Conservation (phyloP, 2,329 filamentous ascomycete species). For the Ambrosiella cleistominuta region DNA sequence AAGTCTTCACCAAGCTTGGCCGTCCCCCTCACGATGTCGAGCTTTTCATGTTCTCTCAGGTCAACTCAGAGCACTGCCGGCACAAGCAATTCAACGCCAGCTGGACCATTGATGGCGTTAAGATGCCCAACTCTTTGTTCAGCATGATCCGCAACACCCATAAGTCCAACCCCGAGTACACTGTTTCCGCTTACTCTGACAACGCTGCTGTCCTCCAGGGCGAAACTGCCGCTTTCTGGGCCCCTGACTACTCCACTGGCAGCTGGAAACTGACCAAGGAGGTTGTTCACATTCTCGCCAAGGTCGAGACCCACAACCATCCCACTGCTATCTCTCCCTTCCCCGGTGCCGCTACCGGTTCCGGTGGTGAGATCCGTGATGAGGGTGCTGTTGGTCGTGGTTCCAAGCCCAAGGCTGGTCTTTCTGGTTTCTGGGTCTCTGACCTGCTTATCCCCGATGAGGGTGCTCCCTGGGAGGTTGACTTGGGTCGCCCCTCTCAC, state of each 20-base stretch:
- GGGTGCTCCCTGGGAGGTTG: constrained; percentile 72
- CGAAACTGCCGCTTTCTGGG: constrained; percentile 45
- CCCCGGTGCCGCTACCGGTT: constrained; percentile 82
- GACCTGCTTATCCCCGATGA: constrained; percentile 79
- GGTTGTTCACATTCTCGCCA: constrained; percentile 69
- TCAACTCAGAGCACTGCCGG: constrained; percentile 86
- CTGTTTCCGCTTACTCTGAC: constrained; percentile 92
- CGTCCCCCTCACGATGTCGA: constrained; percentile 64
- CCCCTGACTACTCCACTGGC: constrained; percentile 69
- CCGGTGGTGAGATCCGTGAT: constrained; percentile 88
- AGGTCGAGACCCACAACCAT: constrained; percentile 97
- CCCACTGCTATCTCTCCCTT: constrained; percentile 91
- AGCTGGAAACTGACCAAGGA: constrained; percentile 81
- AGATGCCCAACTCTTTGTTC: constrained; percentile 68
- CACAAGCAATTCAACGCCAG: constrained; percentile 90
- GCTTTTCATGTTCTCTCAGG: constrained; percentile 98
- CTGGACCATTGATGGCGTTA: constrained; percentile 81
- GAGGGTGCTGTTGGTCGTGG: constrained; percentile 88
- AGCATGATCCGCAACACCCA: constrained; percentile 96
- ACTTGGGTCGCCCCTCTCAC: constrained; percentile 77
- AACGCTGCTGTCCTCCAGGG: constrained; percentile 70
- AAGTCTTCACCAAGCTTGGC: constrained; percentile 30
- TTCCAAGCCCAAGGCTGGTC: constrained; percentile 79
- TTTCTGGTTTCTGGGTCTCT: constrained; percentile 87
- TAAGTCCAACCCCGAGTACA: constrained; percentile 59